Conservation (phyloP, 208 protist species). For the Crithidia thermophila region DNA sequence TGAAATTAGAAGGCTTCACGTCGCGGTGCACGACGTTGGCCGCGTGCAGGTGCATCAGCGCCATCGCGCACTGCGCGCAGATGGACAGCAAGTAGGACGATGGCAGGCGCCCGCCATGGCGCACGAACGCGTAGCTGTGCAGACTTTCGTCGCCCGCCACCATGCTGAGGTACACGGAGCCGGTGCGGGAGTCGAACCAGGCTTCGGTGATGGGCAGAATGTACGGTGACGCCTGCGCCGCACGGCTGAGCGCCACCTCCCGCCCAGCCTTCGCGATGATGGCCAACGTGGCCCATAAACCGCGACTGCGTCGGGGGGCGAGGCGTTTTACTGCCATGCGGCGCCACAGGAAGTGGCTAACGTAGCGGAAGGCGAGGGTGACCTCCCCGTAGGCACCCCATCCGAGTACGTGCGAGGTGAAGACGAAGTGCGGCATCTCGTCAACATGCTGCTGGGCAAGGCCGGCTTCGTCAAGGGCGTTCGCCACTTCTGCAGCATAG, state of each 20-base stretch:
- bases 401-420: background rate
- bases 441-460: too few relatives aligned
- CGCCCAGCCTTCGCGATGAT: background rate
- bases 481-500: too few relatives aligned
- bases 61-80: constrained; percentile 12
- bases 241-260: constrained; percentile 11
- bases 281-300: background rate
- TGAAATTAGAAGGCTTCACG: constrained; percentile 98
- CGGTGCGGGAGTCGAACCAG: constrained; percentile 12
- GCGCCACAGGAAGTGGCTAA: background rate
- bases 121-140: constrained; percentile 1
- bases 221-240: background rate
- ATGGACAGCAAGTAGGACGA: constrained; percentile 19
- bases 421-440: constrained; percentile 9
- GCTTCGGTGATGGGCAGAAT: constrained; percentile 7
- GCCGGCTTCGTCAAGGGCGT: too few relatives aligned
- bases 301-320: background rate
- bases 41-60: constrained; percentile 95
- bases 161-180: constrained; percentile 10
- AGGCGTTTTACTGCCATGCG: constrained; percentile 10
- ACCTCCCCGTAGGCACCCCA: constrained; percentile 12
- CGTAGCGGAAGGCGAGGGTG: constrained; percentile 7
- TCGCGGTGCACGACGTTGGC: constrained; percentile 97
- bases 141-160: constrained; percentile 16
- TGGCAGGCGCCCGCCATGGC: constrained; percentile 1